These are phyloP conservation scores for Toxicodendron radicans DNA, from an alignment of 345 rosid genomes.

Conservation along the genomic window DNA sequence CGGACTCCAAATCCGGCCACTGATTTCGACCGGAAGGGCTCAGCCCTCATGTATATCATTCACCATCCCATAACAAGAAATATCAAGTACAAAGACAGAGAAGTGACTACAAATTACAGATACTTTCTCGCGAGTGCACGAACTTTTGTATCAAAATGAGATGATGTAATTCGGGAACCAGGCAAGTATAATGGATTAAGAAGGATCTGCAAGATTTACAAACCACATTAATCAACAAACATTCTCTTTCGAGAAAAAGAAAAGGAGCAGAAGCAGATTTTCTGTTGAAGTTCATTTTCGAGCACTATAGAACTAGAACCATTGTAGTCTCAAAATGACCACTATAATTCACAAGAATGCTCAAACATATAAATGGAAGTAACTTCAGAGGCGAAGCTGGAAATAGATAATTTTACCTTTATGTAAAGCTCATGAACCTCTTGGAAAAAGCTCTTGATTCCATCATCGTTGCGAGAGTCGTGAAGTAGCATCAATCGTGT, in stretches of 20 bases:
- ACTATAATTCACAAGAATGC: not conserved
- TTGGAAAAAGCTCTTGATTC: slow-evolving; percentile 95
- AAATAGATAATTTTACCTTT: slow-evolving; percentile 38
- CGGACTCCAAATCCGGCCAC: not conserved
- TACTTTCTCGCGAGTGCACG: slow-evolving; percentile 94
- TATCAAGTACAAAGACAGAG: not conserved
- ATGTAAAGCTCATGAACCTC: slow-evolving; percentile 80
- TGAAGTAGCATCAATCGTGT: slow-evolving; percentile 94
- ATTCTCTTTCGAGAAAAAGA: not conserved
- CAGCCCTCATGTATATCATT: too few relatives aligned
- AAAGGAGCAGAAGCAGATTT: not conserved
- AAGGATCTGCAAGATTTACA: slow-evolving; percentile 56
- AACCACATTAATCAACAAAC: slow-evolving; percentile 15
- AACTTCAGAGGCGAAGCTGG: not conserved
- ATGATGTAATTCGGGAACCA: slow-evolving; percentile 81
- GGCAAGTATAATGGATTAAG: slow-evolving; percentile 91
- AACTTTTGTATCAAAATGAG: slow-evolving; percentile 93
- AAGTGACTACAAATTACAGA: slow-evolving; percentile 34
- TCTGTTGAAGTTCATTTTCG: not conserved
- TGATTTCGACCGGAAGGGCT: not conserved
- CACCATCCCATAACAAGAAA: not conserved
- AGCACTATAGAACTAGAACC: not conserved
- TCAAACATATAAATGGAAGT: not conserved
- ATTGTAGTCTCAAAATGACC: not conserved
- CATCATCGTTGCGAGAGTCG: slow-evolving; percentile 93